phyloP scores from a whole-genome alignment of 2,329 filamentous ascomycete genomes.

The Cytospora schulzeri region DNA sequence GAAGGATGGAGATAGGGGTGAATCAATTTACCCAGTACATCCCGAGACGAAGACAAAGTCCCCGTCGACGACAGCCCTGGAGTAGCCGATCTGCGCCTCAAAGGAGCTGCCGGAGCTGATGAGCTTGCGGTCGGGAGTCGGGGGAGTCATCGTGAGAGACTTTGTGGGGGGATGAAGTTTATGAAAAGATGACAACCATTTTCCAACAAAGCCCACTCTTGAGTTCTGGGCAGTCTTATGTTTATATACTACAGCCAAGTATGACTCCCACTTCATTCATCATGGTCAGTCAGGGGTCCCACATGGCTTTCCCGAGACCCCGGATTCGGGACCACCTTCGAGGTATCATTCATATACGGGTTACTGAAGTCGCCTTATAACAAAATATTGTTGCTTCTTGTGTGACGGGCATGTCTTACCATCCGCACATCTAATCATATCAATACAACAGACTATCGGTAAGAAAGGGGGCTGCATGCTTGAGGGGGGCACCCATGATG shows the following conservation, averaged over 20 bases:
- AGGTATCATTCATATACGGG: no score
- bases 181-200: neutral
- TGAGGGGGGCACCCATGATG: neutral
- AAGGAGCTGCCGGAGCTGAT: slow-evolving; percentile 55
- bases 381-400: no score
- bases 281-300: neutral
- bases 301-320: neutral
- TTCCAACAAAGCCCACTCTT: no score
- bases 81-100: slow-evolving; percentile 57
- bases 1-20: neutral
- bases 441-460: neutral
- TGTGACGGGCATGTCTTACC: neutral
- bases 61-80: slow-evolving; percentile 52
- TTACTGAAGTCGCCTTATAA: neutral
- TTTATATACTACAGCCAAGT: neutral
- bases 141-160: neutral
- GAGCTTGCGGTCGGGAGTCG: slow-evolving; percentile 28
- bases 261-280: slow-evolving; percentile 2
- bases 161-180: neutral
- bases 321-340: no score
- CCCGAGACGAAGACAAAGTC: slow-evolving; percentile 57
- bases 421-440: neutral
- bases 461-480: no score
- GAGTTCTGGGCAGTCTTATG: neutral
- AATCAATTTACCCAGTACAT: slow-evolving; percentile 50